A percentile compares a stretch with the other conserved stretches of the same genome.
Evolutionary conservation across 257 asterid species (phyloP).

Genomic region (Pogostemon cablin): DNA sequence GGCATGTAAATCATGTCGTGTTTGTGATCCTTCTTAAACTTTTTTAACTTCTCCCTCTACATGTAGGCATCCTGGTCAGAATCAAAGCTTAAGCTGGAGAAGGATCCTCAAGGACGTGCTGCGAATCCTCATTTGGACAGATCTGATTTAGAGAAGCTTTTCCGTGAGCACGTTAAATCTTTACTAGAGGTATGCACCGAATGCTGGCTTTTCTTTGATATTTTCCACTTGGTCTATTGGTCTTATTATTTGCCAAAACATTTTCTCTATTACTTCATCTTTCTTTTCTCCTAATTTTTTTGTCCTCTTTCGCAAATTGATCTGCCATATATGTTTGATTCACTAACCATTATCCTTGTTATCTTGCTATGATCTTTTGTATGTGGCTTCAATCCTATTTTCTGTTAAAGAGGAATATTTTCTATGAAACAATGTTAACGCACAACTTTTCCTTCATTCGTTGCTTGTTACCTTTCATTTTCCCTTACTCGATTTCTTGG

Average conservation of each 20-base stretch:
- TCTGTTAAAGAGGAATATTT: background rate
- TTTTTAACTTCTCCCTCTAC: constrained; percentile 27
- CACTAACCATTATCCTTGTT: background rate
- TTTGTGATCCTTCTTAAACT: constrained; percentile 12
- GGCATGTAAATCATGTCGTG: background rate
- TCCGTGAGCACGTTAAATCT: constrained; percentile 85
- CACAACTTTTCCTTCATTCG: constrained; percentile 8
- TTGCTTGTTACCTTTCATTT: background rate
- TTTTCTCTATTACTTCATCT: background rate
- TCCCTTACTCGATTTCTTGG: constrained; percentile 22
- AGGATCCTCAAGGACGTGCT: constrained; percentile 97
- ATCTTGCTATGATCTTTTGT: background rate
- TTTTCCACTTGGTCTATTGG: background rate
- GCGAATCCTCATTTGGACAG: constrained; percentile 82
- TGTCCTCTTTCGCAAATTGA: background rate
- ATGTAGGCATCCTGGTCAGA: constrained; percentile 93
- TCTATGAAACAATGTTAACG: background rate
- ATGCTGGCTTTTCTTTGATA: constrained; percentile 13
- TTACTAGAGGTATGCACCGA: constrained; percentile 67
- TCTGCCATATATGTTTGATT: background rate
- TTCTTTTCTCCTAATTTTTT: background rate
- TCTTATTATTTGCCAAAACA: background rate
- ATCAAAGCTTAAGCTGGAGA: constrained; percentile 85
- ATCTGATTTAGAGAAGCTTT: constrained; percentile 87
- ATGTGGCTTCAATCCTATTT: background rate